Evolutionary conservation across 768 basidiomycete species (phyloP).

Genomic region (Steccherinum ochraceum): DNA sequence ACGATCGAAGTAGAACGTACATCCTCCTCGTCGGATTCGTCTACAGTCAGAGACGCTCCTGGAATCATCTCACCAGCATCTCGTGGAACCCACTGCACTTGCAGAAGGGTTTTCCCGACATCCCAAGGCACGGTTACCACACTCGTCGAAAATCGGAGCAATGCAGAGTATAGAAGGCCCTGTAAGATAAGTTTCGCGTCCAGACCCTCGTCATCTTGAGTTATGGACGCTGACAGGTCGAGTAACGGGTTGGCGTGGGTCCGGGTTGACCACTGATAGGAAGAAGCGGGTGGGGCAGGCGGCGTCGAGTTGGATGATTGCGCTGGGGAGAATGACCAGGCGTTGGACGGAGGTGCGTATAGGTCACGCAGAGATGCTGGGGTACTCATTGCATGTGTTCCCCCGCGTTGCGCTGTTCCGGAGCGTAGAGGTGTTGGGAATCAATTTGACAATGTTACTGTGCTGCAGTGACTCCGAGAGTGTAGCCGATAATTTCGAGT

Average conservation of each 20-base stretch:
- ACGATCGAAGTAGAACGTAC: too few species aligned
- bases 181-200: slow-evolving; percentile 55
- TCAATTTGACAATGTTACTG: too few species aligned
- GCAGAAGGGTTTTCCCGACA: slow-evolving; percentile 86
- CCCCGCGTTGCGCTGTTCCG: too few species aligned
- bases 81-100: slow-evolving; percentile 93
- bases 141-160: slow-evolving; percentile 81
- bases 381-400: slow-evolving; percentile 11
- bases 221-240: slow-evolving; percentile 57
- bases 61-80: slow-evolving; percentile 53
- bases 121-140: slow-evolving; percentile 96
- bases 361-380: slow-evolving; percentile 62
- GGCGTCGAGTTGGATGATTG: slow-evolving; percentile 22
- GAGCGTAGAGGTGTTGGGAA: too few species aligned
- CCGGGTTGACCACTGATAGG: slow-evolving; percentile 59
- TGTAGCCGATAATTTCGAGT: too few species aligned
- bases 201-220: slow-evolving; percentile 40
- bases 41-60: slow-evolving; percentile 25
- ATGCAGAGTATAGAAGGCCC: slow-evolving; percentile 57
- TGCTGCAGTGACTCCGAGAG: too few species aligned
- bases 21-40: slow-evolving; percentile 46
- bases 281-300: slow-evolving; percentile 23
- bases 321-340: slow-evolving; percentile 62
- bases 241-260: slow-evolving; percentile 58
- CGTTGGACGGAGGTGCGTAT: slow-evolving; percentile 56